Percentiles rank a stretch among this genome's conserved stretches.
phyloP scores from a whole-genome alignment of 768 basidiomycete genomes.

The Amanita muscaria region DNA sequence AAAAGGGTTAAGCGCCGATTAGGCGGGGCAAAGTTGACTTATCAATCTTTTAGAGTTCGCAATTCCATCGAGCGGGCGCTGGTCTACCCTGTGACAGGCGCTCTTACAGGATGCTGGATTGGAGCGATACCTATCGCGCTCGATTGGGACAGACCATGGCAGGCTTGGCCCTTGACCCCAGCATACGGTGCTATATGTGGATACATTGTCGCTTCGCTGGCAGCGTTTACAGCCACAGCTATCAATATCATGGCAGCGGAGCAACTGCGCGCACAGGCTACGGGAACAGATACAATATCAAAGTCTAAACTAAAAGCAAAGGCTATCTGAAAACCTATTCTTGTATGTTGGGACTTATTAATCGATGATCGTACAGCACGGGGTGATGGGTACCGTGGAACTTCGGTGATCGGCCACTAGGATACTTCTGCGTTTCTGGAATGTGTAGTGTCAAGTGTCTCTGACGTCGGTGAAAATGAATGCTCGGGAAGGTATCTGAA shows the following conservation, averaged over 20 bases:
- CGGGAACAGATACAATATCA: background rate
- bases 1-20: too few relatives aligned
- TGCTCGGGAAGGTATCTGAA: too few relatives aligned
- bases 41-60: constrained; percentile 37
- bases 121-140: constrained; percentile 82
- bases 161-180: constrained; percentile 83
- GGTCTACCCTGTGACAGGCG: constrained; percentile 70
- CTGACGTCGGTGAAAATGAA: too few relatives aligned
- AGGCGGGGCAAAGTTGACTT: too few relatives aligned
- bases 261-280: constrained; percentile 12
- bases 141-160: constrained; percentile 98
- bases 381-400: background rate
- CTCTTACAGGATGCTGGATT: constrained; percentile 68
- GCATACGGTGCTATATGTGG: constrained; percentile 65
- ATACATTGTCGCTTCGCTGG: constrained; percentile 51
- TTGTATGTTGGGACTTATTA: background rate
- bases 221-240: constrained; percentile 40
- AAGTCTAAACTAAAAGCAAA: constrained; percentile 3
- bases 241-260: constrained; percentile 26
- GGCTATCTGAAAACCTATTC: constrained; percentile 5
- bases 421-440: too few relatives aligned
- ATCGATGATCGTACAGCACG: background rate
- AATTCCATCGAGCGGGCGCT: constrained; percentile 70
- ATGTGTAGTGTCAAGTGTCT: too few relatives aligned
- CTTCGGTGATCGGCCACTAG: too few relatives aligned